phyloP scores from a whole-genome alignment of 345 rosid genomes.

The Psidium friedrichsthalianum region DNA sequence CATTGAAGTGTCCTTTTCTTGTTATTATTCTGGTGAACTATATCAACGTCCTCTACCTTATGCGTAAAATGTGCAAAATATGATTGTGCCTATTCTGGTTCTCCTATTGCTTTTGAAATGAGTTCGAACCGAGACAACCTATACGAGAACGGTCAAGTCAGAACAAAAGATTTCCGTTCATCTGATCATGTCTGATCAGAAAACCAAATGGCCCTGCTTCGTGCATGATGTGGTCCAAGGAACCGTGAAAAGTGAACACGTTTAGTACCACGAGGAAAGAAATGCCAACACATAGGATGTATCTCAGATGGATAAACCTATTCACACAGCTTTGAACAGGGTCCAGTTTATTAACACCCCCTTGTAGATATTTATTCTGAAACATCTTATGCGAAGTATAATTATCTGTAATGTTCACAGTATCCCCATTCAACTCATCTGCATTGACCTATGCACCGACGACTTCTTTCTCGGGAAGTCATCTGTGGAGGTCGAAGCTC shows the following conservation, averaged over 20 bases:
- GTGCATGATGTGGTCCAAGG: neutral
- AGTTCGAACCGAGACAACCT: neutral
- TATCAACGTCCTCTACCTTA: neutral
- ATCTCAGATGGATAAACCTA: neutral
- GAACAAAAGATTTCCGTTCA: neutral
- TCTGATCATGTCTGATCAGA: neutral
- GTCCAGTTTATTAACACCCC: neutral
- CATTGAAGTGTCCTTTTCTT: neutral
- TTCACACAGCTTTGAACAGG: neutral
- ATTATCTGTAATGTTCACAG: too few species aligned
- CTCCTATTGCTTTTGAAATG: neutral
- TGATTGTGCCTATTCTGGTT: neutral
- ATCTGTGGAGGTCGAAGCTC: constrained; percentile 41
- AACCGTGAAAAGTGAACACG: neutral
- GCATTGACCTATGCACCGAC: too few species aligned
- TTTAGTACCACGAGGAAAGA: neutral
- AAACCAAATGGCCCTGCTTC: neutral
- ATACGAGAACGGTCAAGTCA: neutral
- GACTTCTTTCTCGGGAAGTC: neutral
- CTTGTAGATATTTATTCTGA: neutral
- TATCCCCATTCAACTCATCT: too few species aligned
- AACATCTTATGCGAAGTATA: neutral
- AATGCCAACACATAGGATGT: neutral
- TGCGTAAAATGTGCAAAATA: neutral
- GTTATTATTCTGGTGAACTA: neutral